These are phyloP conservation scores for Verticillium tricorpus DNA, from an alignment of 2,329 filamentous ascomycete genomes.

Conservation along the genomic window DNA sequence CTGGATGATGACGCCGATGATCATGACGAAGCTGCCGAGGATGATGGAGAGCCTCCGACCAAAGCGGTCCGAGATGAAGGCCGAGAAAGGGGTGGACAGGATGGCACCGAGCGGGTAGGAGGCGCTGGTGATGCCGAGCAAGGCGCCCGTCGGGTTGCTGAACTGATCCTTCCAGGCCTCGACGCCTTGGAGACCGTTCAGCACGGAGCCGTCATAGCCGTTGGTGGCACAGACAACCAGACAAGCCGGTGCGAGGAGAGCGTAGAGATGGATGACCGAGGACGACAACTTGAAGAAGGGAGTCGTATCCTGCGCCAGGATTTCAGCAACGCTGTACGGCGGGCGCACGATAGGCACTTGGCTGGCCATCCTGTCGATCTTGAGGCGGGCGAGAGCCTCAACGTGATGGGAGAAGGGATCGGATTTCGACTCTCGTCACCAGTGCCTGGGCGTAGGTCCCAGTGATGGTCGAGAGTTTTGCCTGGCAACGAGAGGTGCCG, in stretches of 20 bases:
- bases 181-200: conserved; percentile 34
- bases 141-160: conserved; percentile 24
- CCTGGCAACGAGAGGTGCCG: not conserved
- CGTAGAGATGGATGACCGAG: not conserved
- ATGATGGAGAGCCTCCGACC: conserved; percentile 34
- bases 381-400: not conserved
- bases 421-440: not conserved
- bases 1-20: conserved; percentile 27
- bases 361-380: not conserved
- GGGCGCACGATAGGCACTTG: not conserved
- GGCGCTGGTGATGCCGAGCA: conserved; percentile 31
- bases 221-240: not conserved
- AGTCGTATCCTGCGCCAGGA: not conserved
- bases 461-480: not conserved
- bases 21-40: conserved; percentile 24
- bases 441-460: not conserved
- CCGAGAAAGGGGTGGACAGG: conserved; percentile 26
- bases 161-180: conserved; percentile 28
- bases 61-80: conserved; percentile 30
- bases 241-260: not conserved
- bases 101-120: conserved; percentile 34
- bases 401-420: not conserved
- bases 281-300: not conserved
- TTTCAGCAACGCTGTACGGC: not conserved
- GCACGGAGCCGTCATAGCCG: conserved; percentile 23